These are phyloP conservation scores for Penicillium italicum DNA, from an alignment of 2,329 filamentous ascomycete species.

Conservation along the genomic window DNA sequence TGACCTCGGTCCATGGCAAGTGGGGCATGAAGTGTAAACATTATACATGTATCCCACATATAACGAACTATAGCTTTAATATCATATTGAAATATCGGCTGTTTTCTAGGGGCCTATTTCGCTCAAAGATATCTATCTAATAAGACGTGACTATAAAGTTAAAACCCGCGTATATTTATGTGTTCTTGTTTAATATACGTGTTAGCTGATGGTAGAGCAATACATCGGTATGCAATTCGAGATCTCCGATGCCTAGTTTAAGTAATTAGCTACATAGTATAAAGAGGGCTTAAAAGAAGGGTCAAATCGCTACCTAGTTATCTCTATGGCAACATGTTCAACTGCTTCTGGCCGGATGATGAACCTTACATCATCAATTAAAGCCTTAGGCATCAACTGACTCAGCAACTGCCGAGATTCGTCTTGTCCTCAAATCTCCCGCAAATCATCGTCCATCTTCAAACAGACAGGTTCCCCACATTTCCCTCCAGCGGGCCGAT, in stretches of 20 bases:
- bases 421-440: conserved; percentile 9
- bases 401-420: conserved; percentile 31
- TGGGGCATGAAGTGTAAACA: conserved; percentile 9
- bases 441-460: background rate
- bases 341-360: background rate
- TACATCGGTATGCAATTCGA: background rate
- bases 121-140: background rate
- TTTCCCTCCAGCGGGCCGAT: conserved; percentile 13
- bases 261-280: background rate
- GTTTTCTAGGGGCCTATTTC: background rate
- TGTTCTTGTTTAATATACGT: background rate
- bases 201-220: background rate
- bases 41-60: background rate
- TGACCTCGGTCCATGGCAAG: conserved; percentile 19
- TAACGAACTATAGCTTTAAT: background rate
- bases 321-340: background rate
- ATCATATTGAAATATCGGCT: background rate
- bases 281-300: background rate
- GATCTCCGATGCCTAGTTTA: background rate
- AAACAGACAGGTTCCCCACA: background rate
- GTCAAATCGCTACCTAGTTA: too few relatives aligned
- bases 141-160: background rate
- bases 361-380: background rate
- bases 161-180: too few relatives aligned
- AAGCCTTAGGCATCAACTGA: conserved; percentile 9